These are phyloP conservation scores for Perkinsus marinus DNA, from an alignment of 169 alveolate species.

Conservation along the genomic window DNA sequence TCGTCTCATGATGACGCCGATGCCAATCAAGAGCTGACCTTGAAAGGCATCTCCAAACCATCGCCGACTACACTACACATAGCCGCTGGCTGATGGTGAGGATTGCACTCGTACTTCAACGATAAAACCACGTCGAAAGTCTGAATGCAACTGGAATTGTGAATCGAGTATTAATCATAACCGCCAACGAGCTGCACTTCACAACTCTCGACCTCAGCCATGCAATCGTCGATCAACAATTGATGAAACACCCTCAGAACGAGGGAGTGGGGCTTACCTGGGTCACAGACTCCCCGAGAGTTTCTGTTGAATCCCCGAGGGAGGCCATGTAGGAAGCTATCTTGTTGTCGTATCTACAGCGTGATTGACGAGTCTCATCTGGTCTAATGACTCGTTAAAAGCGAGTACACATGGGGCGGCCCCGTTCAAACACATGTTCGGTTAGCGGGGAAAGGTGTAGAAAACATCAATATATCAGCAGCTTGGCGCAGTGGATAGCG, in stretches of 20 bases:
- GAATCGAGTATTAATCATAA: too few species aligned
- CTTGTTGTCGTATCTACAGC: not conserved
- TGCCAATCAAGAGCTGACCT: not conserved
- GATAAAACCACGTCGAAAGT: not conserved
- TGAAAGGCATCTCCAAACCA: slow-evolving; percentile 10
- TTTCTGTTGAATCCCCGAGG: not conserved
- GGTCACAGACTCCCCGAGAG: not conserved
- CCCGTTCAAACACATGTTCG: too few species aligned
- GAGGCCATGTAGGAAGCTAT: not conserved
- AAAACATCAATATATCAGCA: too few species aligned
- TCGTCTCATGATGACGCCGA: too few species aligned
- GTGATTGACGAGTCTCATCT: too few species aligned
- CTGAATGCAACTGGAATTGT: not conserved
- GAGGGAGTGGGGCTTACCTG: not conserved
- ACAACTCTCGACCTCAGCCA: too few species aligned
- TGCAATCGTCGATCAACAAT: too few species aligned
- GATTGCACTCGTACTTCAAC: slow-evolving; percentile 30
- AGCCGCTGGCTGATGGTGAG: slow-evolving; percentile 33
- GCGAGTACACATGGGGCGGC: too few species aligned
- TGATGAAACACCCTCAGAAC: too few species aligned
- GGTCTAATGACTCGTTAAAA: too few species aligned
- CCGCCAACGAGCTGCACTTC: too few species aligned
- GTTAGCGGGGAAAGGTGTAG: too few species aligned
- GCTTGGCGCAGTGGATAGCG: not conserved
- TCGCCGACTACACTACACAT: slow-evolving; percentile 19